These are phyloP conservation scores for Rhexocercosporidium sp. DNA, from an alignment of 2,329 filamentous ascomycete species.

Conservation along the genomic window DNA sequence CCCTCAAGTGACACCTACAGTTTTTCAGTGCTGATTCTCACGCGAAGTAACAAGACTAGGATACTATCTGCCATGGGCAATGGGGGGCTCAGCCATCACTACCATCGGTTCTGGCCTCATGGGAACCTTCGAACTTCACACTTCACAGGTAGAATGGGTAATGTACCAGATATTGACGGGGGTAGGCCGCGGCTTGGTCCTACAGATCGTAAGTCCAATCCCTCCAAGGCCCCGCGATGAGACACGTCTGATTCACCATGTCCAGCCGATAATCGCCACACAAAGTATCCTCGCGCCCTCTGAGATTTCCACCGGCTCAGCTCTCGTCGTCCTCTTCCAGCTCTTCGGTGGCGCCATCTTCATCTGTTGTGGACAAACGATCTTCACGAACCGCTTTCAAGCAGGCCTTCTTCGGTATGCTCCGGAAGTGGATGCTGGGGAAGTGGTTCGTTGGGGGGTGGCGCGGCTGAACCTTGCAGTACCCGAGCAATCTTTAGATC, in stretches of 20 bases:
- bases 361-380: slow-evolving; percentile 39
- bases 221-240: no score
- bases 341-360: slow-evolving; percentile 42
- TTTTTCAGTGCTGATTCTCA: no score
- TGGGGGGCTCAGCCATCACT: slow-evolving; percentile 39
- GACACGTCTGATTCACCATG: no score
- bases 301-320: slow-evolving; percentile 41
- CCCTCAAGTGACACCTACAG: no score
- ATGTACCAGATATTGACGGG: slow-evolving; percentile 36
- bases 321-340: slow-evolving; percentile 44
- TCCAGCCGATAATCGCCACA: slow-evolving; percentile 39
- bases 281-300: slow-evolving; percentile 39
- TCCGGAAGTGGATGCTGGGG: slow-evolving; percentile 40
- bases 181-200: slow-evolving; percentile 28
- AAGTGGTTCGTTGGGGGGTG: slow-evolving; percentile 48
- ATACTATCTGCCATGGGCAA: slow-evolving; percentile 43
- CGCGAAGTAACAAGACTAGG: slow-evolving; percentile 34
- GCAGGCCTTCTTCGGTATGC: slow-evolving; percentile 41
- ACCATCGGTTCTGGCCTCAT: slow-evolving; percentile 43
- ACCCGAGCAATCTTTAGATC: slow-evolving; percentile 37
- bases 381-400: slow-evolving; percentile 43
- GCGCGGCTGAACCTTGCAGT: slow-evolving; percentile 46
- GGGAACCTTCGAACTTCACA: slow-evolving; percentile 37
- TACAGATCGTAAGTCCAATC: slow-evolving; percentile 32
- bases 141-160: slow-evolving; percentile 31